Evolutionary conservation across 1,139 yeast species (phyloP), one percentile per base, ranked within the genome.

Genomic region (Yamadazyma blattariae): DNA sequence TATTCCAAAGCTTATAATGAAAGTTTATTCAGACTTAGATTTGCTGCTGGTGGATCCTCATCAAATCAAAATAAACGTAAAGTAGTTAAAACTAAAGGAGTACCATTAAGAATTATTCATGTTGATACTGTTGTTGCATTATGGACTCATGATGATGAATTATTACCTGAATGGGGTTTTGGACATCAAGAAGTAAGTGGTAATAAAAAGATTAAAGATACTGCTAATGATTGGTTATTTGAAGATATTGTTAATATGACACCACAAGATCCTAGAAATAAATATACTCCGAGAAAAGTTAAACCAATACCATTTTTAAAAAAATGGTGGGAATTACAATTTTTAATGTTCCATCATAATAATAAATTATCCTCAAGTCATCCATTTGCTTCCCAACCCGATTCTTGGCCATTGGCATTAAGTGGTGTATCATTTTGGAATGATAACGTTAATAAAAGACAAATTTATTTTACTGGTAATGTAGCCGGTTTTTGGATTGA

Each of bases 341-440:
- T 72, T 29, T 71, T 78, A 44, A 92, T 92, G 99, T 89, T 92
- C 70, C 79, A 82, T 45, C 96, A 90, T 54, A 92, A 92, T 65
- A 92, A 90, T 61, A 80, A 83, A 48, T 71, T 92, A 48, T 75
- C 92, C 5, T 73, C 92, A 13, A 88, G 86, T 26, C 99, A 92
- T 60, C 99, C 99, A 33, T 94, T 87, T 67, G 96, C 97, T 7
- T 87, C 97, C 5, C 83, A 81, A 45, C 99, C 99, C 4, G 77
- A 81, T 45, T 67, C 84, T 7, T 92, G 99, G 99, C 98, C 98
- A n/a, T 74, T 87, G 47, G 77, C 94, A 30, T 62, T 84, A 37
- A 77, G 87, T 11, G 99, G 99, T 47, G 97, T 92, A 21, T 88
- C 97, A 1, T 92, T 92, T 73, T 92, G 97, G 96, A 89, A 95